Evolutionary conservation across 73 alveolate genomes (phyloP).

Genomic region (Paramecium tetraurelia): DNA sequence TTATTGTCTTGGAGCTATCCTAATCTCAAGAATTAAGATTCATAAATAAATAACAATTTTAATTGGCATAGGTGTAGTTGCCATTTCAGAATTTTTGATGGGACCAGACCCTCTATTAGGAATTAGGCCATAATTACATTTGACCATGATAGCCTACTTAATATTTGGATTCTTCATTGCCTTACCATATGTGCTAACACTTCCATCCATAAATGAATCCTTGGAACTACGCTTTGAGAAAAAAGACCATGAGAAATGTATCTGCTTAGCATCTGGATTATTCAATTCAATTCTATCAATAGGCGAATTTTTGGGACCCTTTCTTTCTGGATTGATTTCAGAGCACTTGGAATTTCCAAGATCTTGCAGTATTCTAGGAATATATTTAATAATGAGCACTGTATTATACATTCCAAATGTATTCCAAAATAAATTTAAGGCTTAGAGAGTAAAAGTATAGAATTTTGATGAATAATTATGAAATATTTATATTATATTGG

Average conservation of each 20-base stretch:
- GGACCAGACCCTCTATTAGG: neutral
- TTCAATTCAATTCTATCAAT: neutral
- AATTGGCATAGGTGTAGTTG: neutral
- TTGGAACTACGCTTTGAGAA: neutral
- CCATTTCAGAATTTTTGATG: neutral
- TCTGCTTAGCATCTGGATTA: neutral
- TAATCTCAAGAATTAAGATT: neutral
- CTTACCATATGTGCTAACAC: neutral
- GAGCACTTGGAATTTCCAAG: neutral
- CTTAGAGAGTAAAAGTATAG: neutral
- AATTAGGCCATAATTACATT: neutral
- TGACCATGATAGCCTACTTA: neutral
- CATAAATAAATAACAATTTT: neutral
- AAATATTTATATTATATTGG: neutral
- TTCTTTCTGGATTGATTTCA: neutral
- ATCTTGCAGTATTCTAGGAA: neutral
- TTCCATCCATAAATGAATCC: neutral
- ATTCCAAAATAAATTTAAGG: neutral
- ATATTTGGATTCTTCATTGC: conserved; percentile 6
- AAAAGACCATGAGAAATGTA: neutral
- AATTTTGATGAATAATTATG: neutral
- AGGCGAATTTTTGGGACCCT: neutral
- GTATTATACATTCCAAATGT: neutral
- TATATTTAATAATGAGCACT: neutral
- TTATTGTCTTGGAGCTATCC: neutral